phyloP scores from a whole-genome alignment of 805 yeast species.

The Torulaspora microellipsoides region DNA sequence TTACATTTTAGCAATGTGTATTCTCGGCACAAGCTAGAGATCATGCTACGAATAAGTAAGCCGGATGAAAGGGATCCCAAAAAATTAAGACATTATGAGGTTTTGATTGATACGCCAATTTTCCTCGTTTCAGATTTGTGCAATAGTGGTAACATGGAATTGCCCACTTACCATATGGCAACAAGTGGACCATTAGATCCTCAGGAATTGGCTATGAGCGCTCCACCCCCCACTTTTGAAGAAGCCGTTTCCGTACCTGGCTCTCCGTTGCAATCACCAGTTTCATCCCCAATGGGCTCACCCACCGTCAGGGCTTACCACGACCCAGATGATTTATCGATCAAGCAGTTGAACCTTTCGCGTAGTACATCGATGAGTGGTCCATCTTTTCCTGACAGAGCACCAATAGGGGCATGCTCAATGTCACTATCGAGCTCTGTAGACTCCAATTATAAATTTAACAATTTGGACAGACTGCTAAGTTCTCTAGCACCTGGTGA shows the following conservation, averaged over 20 bases:
- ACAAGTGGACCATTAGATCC: conserved; percentile 9
- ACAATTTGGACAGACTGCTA: conserved; percentile 21
- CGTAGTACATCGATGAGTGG: conserved; percentile 24
- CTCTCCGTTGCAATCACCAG: conserved; percentile 38
- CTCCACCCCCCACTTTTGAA: conserved; percentile 57
- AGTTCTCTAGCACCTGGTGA: conserved; percentile 8
- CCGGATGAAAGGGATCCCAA: conserved; percentile 44
- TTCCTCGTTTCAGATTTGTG: conserved; percentile 45
- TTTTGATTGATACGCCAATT: conserved; percentile 73
- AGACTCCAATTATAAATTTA: conserved; percentile 11
- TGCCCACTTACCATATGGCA: conserved; percentile 37
- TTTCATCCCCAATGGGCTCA: conserved; percentile 20
- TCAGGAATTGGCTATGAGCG: conserved; percentile 12
- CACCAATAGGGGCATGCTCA: not conserved
- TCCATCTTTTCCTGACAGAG: conserved; percentile 7
- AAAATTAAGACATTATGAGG: conserved; percentile 70
- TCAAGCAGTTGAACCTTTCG: conserved; percentile 21
- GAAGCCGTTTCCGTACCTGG: conserved; percentile 52
- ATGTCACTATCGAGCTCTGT: conserved; percentile 7
- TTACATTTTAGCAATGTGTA: conserved; percentile 57
- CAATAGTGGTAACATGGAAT: conserved; percentile 34
- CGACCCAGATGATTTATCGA: conserved; percentile 19
- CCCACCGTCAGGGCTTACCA: conserved; percentile 15
- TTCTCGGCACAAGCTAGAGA: conserved; percentile 63
- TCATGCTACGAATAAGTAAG: conserved; percentile 62